These are phyloP conservation scores for Rhodotorula sp. DNA, from an alignment of 1,284 basidiomycete species.

Conservation along the genomic window DNA sequence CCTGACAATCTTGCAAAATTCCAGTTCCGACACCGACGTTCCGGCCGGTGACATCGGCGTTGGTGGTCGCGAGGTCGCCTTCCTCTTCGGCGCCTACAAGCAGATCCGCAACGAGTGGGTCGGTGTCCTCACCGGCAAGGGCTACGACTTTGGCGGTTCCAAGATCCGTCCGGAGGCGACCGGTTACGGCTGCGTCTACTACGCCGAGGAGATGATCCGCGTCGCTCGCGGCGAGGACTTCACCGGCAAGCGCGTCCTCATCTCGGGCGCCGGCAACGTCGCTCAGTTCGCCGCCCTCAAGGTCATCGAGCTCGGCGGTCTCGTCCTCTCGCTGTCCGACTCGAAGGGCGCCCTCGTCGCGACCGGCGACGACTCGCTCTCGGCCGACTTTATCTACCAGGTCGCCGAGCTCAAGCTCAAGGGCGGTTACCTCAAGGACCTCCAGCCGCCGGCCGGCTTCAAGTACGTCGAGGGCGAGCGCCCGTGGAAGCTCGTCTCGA, in stretches of 20 bases:
- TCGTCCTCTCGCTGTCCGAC: constrained; percentile 73
- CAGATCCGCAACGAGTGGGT: constrained; percentile 70
- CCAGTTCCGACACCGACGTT: constrained; percentile 65
- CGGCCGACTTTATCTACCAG: constrained; percentile 59
- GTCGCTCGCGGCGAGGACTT: constrained; percentile 47
- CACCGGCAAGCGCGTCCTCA: constrained; percentile 62
- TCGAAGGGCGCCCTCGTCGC: constrained; percentile 70
- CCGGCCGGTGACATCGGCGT: constrained; percentile 73
- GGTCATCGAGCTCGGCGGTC: constrained; percentile 72
- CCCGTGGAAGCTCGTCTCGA: constrained; percentile 70
- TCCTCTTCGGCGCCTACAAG: constrained; percentile 60
- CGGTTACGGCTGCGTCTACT: constrained; percentile 58
- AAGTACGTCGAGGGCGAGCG: constrained; percentile 66
- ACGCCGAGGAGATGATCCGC: constrained; percentile 36
- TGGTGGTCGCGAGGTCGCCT: constrained; percentile 60
- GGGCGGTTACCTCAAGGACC: constrained; percentile 61
- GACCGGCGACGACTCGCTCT: constrained; percentile 58
- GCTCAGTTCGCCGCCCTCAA: constrained; percentile 68
- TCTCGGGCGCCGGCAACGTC: constrained; percentile 58
- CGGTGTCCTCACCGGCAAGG: constrained; percentile 76
- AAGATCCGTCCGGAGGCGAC: constrained; percentile 63
- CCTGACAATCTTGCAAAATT: too few species aligned
- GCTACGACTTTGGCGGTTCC: constrained; percentile 68
- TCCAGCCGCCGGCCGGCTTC: constrained; percentile 56
- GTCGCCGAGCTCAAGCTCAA: constrained; percentile 65